Percentiles rank a stretch among this genome's conserved stretches.
Evolutionary conservation across 2,329 filamentous ascomycete species (phyloP).

Genomic region (Fusarium coicis): DNA sequence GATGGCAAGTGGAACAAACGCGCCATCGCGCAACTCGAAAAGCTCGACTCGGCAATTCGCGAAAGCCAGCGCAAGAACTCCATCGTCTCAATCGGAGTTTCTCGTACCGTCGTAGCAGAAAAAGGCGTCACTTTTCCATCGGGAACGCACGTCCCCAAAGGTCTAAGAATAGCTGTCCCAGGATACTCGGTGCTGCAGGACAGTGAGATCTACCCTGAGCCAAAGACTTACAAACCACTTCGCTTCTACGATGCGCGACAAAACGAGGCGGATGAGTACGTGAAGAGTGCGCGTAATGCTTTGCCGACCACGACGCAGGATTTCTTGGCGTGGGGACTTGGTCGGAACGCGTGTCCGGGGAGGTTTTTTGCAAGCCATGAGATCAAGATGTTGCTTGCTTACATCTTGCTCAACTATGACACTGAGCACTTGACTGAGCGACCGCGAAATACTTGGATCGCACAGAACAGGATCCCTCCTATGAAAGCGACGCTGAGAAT

Average conservation of each 20-base stretch:
- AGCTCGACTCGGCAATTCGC: constrained; percentile 12
- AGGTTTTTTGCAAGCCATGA: constrained; percentile 8
- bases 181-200: constrained; percentile 8
- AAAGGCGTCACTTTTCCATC: constrained; percentile 7
- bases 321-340: constrained; percentile 6
- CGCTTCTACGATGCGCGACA: constrained; percentile 7
- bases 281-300: constrained; percentile 3
- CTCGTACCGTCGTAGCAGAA: neutral
- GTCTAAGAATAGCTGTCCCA: neutral
- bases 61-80: constrained; percentile 20
- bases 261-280: neutral
- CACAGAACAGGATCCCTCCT: constrained; percentile 1
- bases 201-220: neutral
- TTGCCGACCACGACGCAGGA: neutral
- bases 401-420: neutral
- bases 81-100: neutral
- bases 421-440: neutral
- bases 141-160: neutral
- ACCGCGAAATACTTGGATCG: constrained; percentile 1
- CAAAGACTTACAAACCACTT: neutral
- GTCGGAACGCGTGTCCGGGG: neutral
- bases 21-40: neutral
- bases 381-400: constrained; percentile 3
- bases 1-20: neutral
- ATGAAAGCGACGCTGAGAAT: constrained; percentile 1